Evolutionary conservation across 176 grass and related monocot species (phyloP).

Genomic region (Neostapfia colusana): DNA sequence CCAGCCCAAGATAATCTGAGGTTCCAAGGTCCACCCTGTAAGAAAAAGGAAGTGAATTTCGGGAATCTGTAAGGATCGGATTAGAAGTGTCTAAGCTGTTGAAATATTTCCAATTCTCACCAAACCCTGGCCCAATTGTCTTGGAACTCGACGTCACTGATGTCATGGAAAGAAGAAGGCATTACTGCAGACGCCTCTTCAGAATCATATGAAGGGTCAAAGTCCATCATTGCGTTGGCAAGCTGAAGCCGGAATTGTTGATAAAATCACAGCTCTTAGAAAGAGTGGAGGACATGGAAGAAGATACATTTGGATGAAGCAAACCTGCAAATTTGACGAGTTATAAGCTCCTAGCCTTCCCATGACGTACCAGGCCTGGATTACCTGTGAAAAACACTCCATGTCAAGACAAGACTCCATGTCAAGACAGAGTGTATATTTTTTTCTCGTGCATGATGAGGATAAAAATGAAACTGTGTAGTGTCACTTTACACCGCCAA

Average conservation of each 20-base stretch:
- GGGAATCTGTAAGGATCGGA: conserved; percentile 1
- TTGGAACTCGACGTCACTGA: conserved; percentile 83
- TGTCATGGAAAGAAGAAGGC: conserved; percentile 96
- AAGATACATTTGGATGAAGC: conserved; percentile 9
- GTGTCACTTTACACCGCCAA: conserved; percentile 76
- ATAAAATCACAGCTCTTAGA: conserved; percentile 7
- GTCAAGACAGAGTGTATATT: conserved; percentile 14
- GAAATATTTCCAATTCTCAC: conserved; percentile 44
- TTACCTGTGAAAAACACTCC: conserved; percentile 44
- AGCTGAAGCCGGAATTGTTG: conserved; percentile 38
- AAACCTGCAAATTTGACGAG: conserved; percentile 95
- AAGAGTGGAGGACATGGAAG: not conserved
- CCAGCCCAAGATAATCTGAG: conserved; percentile 75
- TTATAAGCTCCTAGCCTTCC: conserved; percentile 89
- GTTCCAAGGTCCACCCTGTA: conserved; percentile 92
- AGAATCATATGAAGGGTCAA: conserved; percentile 83
- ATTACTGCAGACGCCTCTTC: conserved; percentile 65
- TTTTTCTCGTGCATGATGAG: conserved; percentile 9
- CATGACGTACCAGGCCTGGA: conserved; percentile 97
- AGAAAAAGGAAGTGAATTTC: conserved; percentile 22
- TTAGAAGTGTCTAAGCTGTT: not conserved
- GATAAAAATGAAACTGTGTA: conserved; percentile 31
- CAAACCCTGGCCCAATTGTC: conserved; percentile 85
- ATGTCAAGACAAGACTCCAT: not conserved
- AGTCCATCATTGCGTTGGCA: conserved; percentile 66